Conservation (phyloP, 2,329 filamentous ascomycete species). For the Phyllosticta citriasiana region DNA sequence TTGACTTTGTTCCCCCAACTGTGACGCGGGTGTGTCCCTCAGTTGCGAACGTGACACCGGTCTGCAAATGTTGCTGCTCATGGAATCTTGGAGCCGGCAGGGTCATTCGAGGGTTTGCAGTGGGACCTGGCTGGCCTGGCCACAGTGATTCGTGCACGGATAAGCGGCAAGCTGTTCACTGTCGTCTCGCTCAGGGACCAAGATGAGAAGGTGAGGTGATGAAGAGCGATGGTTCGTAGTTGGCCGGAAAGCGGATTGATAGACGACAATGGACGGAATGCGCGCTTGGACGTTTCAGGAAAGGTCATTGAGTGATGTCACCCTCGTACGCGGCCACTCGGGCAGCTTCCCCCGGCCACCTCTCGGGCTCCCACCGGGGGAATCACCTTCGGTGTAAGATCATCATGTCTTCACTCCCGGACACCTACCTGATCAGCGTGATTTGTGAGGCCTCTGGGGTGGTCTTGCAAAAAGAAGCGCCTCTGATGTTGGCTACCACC, state of each 20-base stretch:
- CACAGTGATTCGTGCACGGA: background rate
- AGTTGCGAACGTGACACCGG: too few species aligned
- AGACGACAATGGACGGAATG: background rate
- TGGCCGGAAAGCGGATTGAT: background rate
- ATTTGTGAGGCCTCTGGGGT: background rate
- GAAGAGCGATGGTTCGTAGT: background rate
- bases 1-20: too few species aligned
- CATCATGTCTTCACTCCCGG: background rate
- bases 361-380: background rate
- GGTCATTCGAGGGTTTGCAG: too few species aligned
- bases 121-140: too few species aligned
- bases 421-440: background rate
- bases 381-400: background rate
- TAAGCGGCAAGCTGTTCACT: background rate
- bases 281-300: background rate
- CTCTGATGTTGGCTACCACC: background rate
- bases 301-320: background rate
- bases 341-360: background rate
- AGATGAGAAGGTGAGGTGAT: background rate
- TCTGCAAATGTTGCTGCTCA: too few species aligned
- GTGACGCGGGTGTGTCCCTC: too few species aligned
- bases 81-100: too few species aligned
- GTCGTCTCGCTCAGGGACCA: background rate
- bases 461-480: background rate
- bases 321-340: background rate